phyloP scores from a whole-genome alignment of 208 protist genomes.

The Kentomonas sorsogonicus region DNA sequence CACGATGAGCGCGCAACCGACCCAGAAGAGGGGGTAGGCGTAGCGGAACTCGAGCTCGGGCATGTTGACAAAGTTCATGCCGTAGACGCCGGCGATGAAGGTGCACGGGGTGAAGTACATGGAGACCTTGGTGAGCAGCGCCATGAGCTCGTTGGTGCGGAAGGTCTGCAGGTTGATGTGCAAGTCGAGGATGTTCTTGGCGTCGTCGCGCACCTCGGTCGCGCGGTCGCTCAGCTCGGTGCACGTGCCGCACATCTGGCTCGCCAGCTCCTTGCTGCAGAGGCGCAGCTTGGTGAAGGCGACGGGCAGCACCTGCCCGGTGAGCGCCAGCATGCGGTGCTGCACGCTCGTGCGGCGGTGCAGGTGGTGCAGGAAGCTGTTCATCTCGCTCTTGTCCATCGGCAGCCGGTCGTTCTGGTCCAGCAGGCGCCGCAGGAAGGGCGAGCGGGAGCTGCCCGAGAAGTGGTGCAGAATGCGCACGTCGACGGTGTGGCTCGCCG shows the following conservation, averaged over 20 bases:
- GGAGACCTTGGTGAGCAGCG: conserved; percentile 79
- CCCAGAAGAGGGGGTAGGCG: conserved; percentile 71
- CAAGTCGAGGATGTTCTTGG: conserved; percentile 76
- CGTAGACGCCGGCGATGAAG: conserved; percentile 85
- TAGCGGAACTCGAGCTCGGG: conserved; percentile 69
- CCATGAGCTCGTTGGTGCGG: conserved; percentile 86
- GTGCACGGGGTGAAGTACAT: conserved; percentile 84
- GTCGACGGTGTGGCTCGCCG: conserved; percentile 13
- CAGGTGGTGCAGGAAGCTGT: conserved; percentile 82
- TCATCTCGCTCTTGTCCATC: conserved; percentile 75
- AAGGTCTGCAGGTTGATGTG: conserved; percentile 81
- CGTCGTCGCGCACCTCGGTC: conserved; percentile 76
- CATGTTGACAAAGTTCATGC: conserved; percentile 87
- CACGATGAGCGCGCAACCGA: conserved; percentile 43
- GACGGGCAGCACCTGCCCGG: conserved; percentile 49
- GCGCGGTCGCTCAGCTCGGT: conserved; percentile 69
- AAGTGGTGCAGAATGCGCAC: conserved; percentile 73
- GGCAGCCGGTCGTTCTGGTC: conserved; percentile 36
- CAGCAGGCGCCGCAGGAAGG: conserved; percentile 64
- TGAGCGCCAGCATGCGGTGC: conserved; percentile 73
- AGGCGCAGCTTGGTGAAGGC: conserved; percentile 75
- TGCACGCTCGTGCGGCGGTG: conserved; percentile 82
- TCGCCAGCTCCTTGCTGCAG: conserved; percentile 64
- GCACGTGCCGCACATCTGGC: conserved; percentile 68
- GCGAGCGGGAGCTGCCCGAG: conserved; percentile 58